Base-by-base conservation (phyloP, 495 filamentous ascomycete species). In the Mycothermus thermophilus region DNA sequence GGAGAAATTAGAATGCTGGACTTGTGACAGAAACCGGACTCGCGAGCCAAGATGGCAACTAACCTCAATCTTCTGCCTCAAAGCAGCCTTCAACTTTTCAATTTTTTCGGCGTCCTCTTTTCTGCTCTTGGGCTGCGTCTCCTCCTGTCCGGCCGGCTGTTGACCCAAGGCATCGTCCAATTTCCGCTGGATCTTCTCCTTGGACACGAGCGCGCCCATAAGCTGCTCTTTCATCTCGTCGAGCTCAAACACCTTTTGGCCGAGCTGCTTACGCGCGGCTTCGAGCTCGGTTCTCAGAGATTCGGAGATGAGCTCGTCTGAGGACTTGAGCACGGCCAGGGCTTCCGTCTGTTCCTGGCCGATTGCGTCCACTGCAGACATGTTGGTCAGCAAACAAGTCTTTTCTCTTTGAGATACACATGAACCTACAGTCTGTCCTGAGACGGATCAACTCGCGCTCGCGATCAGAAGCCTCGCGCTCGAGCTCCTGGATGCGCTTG, bases 241-340 rank as follows among this genome's bases (percentile, higher is more conserved):
- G 17, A 54, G 51, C 39, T 72, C 64, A 22, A 60, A 58, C 37
- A 40, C 47, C 26, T 62, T 44, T 27, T 49, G 35, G 18, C 52
- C 52, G 39, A 60, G 46, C 46, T 62, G 60, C 34, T 40, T 56
- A 38, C 66, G 59, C 27, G 66, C 63, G 3, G 50, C 48, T 9
- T 65, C 54, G n/a, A 72, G 58, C 41, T 74, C 68, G 16, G 51
- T 58, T 42, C 62, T 53, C 39, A 72, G 58, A 6, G 68, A 72
- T 9, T 55, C 46, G 8, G 64, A 63, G 38, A 74, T 57, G 36
- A 67, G 52, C 48, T 66, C 60, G 36, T 74, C 66, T 2, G 68
- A 59, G 27, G 54, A 51, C 51, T 72, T 72, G 40, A 74, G 52
- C 37, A 62, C 60, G n/a, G 60, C 58, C 11, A 74, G 52, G 4